phyloP scores from a whole-genome alignment of 2,329 filamentous ascomycete species.

The Orbilia quercus region DNA sequence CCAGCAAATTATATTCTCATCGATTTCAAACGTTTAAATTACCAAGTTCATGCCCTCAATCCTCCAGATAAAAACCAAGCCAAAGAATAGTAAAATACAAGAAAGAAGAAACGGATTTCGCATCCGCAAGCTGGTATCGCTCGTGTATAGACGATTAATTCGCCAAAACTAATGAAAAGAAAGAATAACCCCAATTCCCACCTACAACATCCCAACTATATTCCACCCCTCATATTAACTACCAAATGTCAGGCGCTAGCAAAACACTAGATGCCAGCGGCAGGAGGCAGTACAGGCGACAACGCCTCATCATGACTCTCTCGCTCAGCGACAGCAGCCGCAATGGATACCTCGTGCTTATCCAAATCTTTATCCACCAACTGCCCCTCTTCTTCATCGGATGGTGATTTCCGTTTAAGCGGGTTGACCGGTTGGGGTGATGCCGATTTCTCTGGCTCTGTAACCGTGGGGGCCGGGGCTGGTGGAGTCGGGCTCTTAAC shows the following conservation, averaged over 20 bases:
- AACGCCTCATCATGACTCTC: constrained; percentile 48
- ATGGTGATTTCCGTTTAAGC: constrained; percentile 51
- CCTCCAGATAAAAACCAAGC: neutral
- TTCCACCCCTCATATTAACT: neutral
- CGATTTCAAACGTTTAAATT: too few species aligned
- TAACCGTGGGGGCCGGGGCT: neutral
- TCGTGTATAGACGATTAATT: neutral
- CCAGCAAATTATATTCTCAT: too few species aligned
- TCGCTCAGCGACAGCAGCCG: constrained; percentile 39
- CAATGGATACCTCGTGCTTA: constrained; percentile 50
- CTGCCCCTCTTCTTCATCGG: constrained; percentile 36
- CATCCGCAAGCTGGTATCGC: constrained; percentile 6
- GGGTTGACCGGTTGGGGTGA: constrained; percentile 37
- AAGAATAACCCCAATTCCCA: too few species aligned
- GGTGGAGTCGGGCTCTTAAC: constrained; percentile 40
- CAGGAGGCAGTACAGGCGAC: constrained; percentile 16
- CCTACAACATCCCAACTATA: too few species aligned
- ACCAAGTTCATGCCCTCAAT: neutral
- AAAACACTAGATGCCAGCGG: constrained; percentile 1
- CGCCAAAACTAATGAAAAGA: neutral
- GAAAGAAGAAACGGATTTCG: constrained; percentile 15
- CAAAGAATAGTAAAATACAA: constrained; percentile 9
- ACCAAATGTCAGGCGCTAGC: neutral
- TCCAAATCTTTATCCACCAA: constrained; percentile 39
- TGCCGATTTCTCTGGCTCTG: constrained; percentile 8